phyloP scores from a whole-genome alignment of 2,329 filamentous ascomycete genomes.

The Cladosporium sp. region DNA sequence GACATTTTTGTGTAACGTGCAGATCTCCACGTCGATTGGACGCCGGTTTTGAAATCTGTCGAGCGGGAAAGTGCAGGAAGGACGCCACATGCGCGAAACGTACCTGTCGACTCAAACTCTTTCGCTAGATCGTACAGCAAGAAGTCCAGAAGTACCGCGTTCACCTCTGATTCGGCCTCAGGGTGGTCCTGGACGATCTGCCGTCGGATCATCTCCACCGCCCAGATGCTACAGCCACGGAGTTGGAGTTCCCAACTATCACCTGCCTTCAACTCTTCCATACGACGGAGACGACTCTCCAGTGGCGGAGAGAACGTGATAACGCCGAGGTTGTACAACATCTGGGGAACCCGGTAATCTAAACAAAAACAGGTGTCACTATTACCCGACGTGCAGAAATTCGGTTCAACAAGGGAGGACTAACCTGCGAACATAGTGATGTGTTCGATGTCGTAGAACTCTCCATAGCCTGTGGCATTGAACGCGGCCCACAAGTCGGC shows the following conservation, averaged over 20 bases:
- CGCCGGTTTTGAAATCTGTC: conserved; percentile 1
- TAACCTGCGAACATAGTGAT: conserved; percentile 92
- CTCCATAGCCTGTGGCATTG: conserved; percentile 74
- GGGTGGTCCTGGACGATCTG: conserved; percentile 78
- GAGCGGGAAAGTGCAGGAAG: conserved; percentile 3
- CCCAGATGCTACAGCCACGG: conserved; percentile 93
- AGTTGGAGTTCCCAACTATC: conserved; percentile 83
- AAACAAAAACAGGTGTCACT: conserved; percentile 14
- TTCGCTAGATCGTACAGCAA: conserved; percentile 96
- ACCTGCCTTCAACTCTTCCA: conserved; percentile 68
- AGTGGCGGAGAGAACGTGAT: conserved; percentile 82
- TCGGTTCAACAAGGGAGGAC: conserved; percentile 21
- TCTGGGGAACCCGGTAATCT: conserved; percentile 96
- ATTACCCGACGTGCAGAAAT: conserved; percentile 13
- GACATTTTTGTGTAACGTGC: conserved; percentile 8
- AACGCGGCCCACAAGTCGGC: conserved; percentile 98
- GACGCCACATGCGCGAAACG: conserved; percentile 25
- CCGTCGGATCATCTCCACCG: conserved; percentile 80
- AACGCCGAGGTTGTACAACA: conserved; percentile 79
- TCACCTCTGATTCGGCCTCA: conserved; percentile 60
- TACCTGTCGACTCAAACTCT: conserved; percentile 64
- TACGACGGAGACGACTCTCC: conserved; percentile 67
- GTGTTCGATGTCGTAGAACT: conserved; percentile 87
- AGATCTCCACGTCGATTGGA: conserved; percentile 1
- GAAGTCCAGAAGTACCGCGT: conserved; percentile 95